Conservation (phyloP, 108 stramenopile species). For the Aurantiochytrium sp. region DNA sequence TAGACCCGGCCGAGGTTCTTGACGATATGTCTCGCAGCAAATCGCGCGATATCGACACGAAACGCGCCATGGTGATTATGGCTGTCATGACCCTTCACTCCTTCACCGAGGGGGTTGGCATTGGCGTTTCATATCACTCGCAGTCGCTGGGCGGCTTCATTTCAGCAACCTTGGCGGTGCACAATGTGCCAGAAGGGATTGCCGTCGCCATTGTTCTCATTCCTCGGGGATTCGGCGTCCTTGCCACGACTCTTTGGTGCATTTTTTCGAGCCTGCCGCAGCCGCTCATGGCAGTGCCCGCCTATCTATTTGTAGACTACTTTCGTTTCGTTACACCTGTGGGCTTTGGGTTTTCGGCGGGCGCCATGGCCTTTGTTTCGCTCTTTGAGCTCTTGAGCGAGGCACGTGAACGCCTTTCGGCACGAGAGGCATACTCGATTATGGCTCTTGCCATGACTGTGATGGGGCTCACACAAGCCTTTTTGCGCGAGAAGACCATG, state of each 20-base stretch:
- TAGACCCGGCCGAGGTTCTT: neutral
- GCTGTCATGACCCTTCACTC: conserved; percentile 97
- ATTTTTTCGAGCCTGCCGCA: conserved; percentile 87
- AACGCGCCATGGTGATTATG: conserved; percentile 70
- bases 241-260: conserved; percentile 83
- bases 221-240: conserved; percentile 69
- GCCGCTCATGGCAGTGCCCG: conserved; percentile 94
- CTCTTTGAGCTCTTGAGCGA: conserved; percentile 84
- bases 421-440: neutral
- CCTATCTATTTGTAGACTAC: conserved; percentile 85
- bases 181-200: conserved; percentile 97
- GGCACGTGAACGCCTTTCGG: conserved; percentile 65
- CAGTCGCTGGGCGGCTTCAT: conserved; percentile 67
- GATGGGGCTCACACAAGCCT: neutral
- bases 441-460: neutral
- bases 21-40: neutral
- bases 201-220: conserved; percentile 89
- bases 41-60: neutral
- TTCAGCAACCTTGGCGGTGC: conserved; percentile 86
- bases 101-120: conserved; percentile 91
- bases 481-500: neutral
- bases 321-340: conserved; percentile 87
- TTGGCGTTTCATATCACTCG: conserved; percentile 73
- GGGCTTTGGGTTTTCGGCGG: conserved; percentile 95
- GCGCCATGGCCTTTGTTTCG: conserved; percentile 97